Evolutionary conservation across 306 rosid species (phyloP).

Genomic region (Acacia crassicarpa): DNA sequence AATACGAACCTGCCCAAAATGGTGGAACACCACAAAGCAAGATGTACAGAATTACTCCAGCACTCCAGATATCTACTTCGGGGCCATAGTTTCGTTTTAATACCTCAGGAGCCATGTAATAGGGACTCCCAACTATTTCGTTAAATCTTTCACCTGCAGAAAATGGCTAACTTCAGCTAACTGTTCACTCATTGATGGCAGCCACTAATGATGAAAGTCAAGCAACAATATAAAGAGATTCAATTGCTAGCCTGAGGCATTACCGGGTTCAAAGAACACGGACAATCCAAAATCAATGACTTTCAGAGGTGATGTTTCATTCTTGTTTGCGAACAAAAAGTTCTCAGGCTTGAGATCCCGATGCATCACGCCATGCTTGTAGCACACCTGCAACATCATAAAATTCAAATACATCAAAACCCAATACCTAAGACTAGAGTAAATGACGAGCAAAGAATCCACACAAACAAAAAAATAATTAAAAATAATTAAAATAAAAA

Average conservation of each 20-base stretch:
- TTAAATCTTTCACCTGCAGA: constrained; percentile 69
- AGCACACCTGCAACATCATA: constrained; percentile 71
- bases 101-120: constrained; percentile 99
- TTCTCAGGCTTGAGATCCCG: constrained; percentile 97
- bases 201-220: constrained; percentile 13
- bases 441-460: not conserved
- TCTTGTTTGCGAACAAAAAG: constrained; percentile 86
- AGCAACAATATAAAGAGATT: constrained; percentile 8
- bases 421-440: not conserved
- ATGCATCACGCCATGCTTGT: constrained; percentile 95
- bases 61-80: constrained; percentile 97
- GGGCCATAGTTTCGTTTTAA: constrained; percentile 83
- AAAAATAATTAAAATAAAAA: not conserved
- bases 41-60: constrained; percentile 96
- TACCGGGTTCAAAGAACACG: constrained; percentile 90
- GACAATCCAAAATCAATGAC: constrained; percentile 97
- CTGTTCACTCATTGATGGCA: constrained; percentile 7
- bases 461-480: not conserved
- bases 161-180: constrained; percentile 29
- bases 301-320: constrained; percentile 80
- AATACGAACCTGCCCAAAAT: constrained; percentile 95
- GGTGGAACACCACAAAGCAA: constrained; percentile 97
- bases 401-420: not conserved
- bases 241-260: constrained; percentile 18
- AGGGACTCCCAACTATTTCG: constrained; percentile 99